phyloP scores from a whole-genome alignment of 768 basidiomycete species.

The Sarcomyxa edulis region DNA sequence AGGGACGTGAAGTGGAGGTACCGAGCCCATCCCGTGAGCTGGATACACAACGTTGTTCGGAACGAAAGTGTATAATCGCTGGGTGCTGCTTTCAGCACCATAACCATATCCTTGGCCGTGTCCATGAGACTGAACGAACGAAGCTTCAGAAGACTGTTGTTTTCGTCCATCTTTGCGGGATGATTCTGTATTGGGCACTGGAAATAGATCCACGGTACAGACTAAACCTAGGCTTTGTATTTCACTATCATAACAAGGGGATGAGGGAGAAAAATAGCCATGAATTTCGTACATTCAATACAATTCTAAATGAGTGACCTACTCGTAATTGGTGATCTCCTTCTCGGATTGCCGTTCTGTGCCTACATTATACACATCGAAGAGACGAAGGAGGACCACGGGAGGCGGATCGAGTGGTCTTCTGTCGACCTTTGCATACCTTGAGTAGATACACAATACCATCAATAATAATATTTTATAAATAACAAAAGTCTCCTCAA shows the following conservation, averaged over 20 bases:
- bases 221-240: conserved; percentile 62
- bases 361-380: conserved; percentile 36
- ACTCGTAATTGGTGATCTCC: conserved; percentile 47
- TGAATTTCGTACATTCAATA: conserved; percentile 2
- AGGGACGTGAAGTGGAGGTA: not conserved
- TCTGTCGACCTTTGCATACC: conserved; percentile 58
- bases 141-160: too few species aligned
- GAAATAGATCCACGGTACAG: conserved; percentile 76
- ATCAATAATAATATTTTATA: conserved; percentile 2
- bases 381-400: conserved; percentile 49
- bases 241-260: conserved; percentile 35
- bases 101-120: too few species aligned
- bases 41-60: conserved; percentile 2
- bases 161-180: conserved; percentile 9
- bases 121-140: too few species aligned
- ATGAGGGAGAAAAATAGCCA: conserved; percentile 6
- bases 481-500: conserved; percentile 8
- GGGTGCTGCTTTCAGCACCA: too few species aligned
- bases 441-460: conserved; percentile 18
- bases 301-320: conserved; percentile 12
- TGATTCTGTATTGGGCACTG: conserved; percentile 32
- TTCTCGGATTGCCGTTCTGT: conserved; percentile 32
- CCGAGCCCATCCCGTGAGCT: conserved; percentile 1
- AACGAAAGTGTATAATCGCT: conserved; percentile 8
- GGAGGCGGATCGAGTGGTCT: conserved; percentile 66